phyloP scores from a whole-genome alignment of 2,329 filamentous ascomycete species.

The Nannizzia gypsea region DNA sequence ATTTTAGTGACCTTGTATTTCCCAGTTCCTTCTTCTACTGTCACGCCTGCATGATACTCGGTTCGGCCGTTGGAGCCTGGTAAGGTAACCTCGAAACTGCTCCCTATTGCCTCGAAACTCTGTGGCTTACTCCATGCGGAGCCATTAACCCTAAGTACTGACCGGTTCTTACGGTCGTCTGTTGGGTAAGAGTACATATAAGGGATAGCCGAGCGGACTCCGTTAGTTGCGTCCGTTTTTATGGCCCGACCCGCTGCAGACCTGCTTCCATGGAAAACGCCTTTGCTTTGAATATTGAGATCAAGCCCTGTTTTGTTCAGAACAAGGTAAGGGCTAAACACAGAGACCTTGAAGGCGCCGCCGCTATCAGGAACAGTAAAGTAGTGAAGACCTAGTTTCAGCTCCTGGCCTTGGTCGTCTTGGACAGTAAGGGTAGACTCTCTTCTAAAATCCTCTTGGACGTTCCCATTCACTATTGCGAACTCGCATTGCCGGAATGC shows the following conservation, averaged over 20 bases:
- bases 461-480: constrained; percentile 86
- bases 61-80: constrained; percentile 57
- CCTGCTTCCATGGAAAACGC: constrained; percentile 71
- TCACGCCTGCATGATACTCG: constrained; percentile 86
- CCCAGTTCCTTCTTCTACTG: constrained; percentile 78
- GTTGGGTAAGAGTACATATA: constrained; percentile 93
- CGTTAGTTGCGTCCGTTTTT: constrained; percentile 39
- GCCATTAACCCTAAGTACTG: constrained; percentile 73
- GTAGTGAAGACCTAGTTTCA: constrained; percentile 82
- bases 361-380: constrained; percentile 81
- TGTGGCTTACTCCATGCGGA: constrained; percentile 96
- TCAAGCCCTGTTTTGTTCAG: constrained; percentile 90
- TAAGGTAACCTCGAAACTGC: constrained; percentile 75
- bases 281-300: constrained; percentile 77
- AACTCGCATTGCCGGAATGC: constrained; percentile 93
- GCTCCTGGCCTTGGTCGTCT: constrained; percentile 65
- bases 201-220: constrained; percentile 62
- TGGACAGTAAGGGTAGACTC: constrained; percentile 71
- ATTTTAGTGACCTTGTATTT: constrained; percentile 98
- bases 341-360: constrained; percentile 87
- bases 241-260: constrained; percentile 72
- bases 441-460: constrained; percentile 74
- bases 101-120: constrained; percentile 95
- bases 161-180: constrained; percentile 84
- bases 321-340: constrained; percentile 90